Base-by-base conservation (phyloP, 495 filamentous ascomycete genomes). In the Hyaloscypha variabilis region DNA sequence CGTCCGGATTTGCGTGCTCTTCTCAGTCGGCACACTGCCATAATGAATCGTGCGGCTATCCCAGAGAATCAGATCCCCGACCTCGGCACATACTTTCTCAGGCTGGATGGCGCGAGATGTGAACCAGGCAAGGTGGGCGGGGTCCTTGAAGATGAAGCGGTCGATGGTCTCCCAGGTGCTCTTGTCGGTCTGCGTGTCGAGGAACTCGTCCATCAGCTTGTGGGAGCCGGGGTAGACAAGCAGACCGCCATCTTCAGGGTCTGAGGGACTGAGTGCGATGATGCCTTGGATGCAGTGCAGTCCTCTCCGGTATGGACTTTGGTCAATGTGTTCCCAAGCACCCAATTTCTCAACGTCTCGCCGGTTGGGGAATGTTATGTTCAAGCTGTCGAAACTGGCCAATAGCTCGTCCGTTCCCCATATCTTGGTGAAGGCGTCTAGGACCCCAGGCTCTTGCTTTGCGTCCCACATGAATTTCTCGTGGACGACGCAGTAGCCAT, bases 381-480 rank as follows among this genome's bases (percentile, higher is more conserved):
- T 68, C 26, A 68, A 17, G 4, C 25, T 26, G 57, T 78, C 76
- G 57, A 78, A 78, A 28, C 69, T 73, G 63, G 71, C 72, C 8
- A 78, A 63, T 6, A 78, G 66, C 24, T 78, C 68, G 13, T 76
- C 63, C 1, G 73, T 77, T 13, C 68, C 72, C 74, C 75, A 78
- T 14, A 77, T 50, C 52, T 69, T 71, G 24, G 64, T 67, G 55
- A 81, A 79, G 8, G 76, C 72, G 0, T 75, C 74, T 10, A 79
- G 2, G 8, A 79, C 71, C 11, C 69, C 74, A 1, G 77, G 75
- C 69, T 83, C 80, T 36, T 69, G 76, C 30, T 77, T 69, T 1
- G 79, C 79, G 6, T 81, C 77, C 79, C 80, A 82, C 67, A 80
- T 76, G 68, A 81, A 81, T 29, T 76, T 77, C 60, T 82, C 80